These are phyloP conservation scores for Gloeopeniophorella convolvens DNA, from an alignment of 768 basidiomycete species.

Conservation along the genomic window DNA sequence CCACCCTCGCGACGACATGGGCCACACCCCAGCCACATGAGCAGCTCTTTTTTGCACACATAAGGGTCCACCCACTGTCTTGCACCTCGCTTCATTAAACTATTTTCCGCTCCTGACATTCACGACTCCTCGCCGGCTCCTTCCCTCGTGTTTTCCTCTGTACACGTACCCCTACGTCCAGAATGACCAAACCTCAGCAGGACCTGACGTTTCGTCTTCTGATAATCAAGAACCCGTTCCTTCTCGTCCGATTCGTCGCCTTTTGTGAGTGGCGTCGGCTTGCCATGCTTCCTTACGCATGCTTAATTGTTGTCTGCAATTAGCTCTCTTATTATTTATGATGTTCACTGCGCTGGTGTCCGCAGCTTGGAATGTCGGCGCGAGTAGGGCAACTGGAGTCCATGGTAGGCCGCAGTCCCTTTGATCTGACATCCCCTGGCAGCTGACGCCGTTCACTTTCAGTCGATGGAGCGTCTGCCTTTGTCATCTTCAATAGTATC, in stretches of 20 bases:
- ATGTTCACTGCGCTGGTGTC: conserved; percentile 13
- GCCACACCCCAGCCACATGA: neutral
- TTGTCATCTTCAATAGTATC: conserved; percentile 6
- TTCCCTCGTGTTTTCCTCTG: too few relatives aligned
- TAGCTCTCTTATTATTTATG: conserved; percentile 39
- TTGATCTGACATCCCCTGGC: neutral
- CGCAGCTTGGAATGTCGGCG: conserved; percentile 16
- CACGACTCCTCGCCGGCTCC: too few relatives aligned
- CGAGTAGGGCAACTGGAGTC: conserved; percentile 10
- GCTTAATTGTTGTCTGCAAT: conserved; percentile 36
- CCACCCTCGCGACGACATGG: neutral
- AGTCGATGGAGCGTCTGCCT: conserved; percentile 3
- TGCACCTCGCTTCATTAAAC: too few relatives aligned
- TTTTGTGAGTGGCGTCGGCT: conserved; percentile 40
- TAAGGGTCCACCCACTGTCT: too few relatives aligned
- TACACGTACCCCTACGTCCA: too few relatives aligned
- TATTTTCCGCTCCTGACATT: too few relatives aligned
- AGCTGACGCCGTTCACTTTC: neutral
- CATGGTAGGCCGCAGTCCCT: neutral
- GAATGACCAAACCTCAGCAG: conserved; percentile 2
- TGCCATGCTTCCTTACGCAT: neutral
- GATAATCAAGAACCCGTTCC: conserved; percentile 44
- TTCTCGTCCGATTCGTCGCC: conserved; percentile 49
- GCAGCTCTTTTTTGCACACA: neutral
- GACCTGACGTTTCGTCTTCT: conserved; percentile 2